phyloP scores from a whole-genome alignment of 2,329 filamentous ascomycete species.

The Achaetomium macrosporum region DNA sequence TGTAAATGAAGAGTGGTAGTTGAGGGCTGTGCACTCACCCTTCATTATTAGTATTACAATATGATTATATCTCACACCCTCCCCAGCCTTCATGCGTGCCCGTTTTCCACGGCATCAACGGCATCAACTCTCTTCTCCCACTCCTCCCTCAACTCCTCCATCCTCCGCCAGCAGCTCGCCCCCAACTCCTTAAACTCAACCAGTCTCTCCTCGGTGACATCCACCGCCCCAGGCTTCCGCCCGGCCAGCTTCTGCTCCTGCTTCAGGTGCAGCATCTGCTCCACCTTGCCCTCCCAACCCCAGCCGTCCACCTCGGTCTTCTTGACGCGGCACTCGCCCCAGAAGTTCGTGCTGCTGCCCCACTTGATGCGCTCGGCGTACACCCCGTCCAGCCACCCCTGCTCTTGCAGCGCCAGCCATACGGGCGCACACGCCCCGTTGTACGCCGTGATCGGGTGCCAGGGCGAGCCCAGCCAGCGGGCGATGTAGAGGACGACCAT shows the following conservation, averaged over 20 bases:
- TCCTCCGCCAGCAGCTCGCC: slow-evolving; percentile 57
- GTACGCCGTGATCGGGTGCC: slow-evolving; percentile 77
- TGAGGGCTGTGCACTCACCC: background rate
- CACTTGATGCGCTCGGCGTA: slow-evolving; percentile 64
- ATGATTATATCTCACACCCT: background rate
- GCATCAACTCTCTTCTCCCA: slow-evolving; percentile 52
- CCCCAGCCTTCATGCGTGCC: background rate
- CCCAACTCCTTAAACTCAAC: slow-evolving; percentile 59
- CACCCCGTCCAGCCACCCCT: slow-evolving; percentile 54
- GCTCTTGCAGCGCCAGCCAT: slow-evolving; percentile 68
- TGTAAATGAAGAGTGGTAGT: background rate
- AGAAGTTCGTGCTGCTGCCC: slow-evolving; percentile 65
- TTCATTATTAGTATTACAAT: slow-evolving; percentile 1
- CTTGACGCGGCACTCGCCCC: slow-evolving; percentile 56
- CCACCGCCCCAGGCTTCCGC: slow-evolving; percentile 51
- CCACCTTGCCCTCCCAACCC: slow-evolving; percentile 61
- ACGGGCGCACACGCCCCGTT: slow-evolving; percentile 68
- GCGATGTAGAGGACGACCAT: slow-evolving; percentile 61
- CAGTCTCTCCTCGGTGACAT: slow-evolving; percentile 56
- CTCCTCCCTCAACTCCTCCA: slow-evolving; percentile 63
- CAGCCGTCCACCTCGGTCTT: slow-evolving; percentile 82
- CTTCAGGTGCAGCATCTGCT: slow-evolving; percentile 36
- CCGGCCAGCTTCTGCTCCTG: slow-evolving; percentile 48
- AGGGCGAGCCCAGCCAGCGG: slow-evolving; percentile 76
- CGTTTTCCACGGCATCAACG: slow-evolving; percentile 22